Evolutionary conservation across 2,329 filamentous ascomycete species (phyloP).

Genomic region (Penicillium sp.): DNA sequence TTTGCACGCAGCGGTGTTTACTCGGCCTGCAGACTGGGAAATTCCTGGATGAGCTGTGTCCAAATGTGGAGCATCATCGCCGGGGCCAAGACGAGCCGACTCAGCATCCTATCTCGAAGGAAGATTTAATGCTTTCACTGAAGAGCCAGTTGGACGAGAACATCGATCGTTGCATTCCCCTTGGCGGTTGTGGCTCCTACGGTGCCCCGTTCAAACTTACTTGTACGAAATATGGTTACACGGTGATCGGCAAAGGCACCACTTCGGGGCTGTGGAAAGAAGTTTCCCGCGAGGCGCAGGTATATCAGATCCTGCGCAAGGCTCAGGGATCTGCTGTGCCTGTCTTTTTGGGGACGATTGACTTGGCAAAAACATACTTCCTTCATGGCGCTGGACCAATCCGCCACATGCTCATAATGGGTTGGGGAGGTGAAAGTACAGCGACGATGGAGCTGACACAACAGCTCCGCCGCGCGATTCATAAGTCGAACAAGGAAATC

Average conservation of each 20-base stretch:
- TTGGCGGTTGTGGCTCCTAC: slow-evolving; percentile 24
- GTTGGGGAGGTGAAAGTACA: slow-evolving; percentile 14
- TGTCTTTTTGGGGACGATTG: slow-evolving; percentile 13
- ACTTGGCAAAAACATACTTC: slow-evolving; percentile 25
- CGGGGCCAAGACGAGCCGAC: neutral
- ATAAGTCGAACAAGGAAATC: neutral
- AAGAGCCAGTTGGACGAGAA: slow-evolving; percentile 30
- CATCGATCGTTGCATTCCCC: slow-evolving; percentile 26
- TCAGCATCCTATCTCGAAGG: slow-evolving; percentile 15
- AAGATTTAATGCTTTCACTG: slow-evolving; percentile 18
- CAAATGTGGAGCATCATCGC: slow-evolving; percentile 23
- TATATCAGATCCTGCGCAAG: slow-evolving; percentile 6
- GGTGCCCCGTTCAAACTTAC: slow-evolving; percentile 32
- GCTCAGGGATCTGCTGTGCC: slow-evolving; percentile 10
- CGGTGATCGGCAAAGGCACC: slow-evolving; percentile 32
- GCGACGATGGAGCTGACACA: neutral
- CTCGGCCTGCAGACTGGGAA: slow-evolving; percentile 23
- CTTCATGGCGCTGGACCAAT: slow-evolving; percentile 29
- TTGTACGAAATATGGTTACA: slow-evolving; percentile 25
- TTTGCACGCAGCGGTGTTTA: slow-evolving; percentile 31
- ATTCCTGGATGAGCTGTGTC: slow-evolving; percentile 24
- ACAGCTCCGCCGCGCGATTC: neutral
- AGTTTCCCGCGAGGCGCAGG: slow-evolving; percentile 8
- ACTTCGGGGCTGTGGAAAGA: slow-evolving; percentile 14
- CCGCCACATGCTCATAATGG: slow-evolving; percentile 33